Evolutionary conservation across 805 yeast genomes (phyloP).

Genomic region (Torulaspora quercuum): DNA sequence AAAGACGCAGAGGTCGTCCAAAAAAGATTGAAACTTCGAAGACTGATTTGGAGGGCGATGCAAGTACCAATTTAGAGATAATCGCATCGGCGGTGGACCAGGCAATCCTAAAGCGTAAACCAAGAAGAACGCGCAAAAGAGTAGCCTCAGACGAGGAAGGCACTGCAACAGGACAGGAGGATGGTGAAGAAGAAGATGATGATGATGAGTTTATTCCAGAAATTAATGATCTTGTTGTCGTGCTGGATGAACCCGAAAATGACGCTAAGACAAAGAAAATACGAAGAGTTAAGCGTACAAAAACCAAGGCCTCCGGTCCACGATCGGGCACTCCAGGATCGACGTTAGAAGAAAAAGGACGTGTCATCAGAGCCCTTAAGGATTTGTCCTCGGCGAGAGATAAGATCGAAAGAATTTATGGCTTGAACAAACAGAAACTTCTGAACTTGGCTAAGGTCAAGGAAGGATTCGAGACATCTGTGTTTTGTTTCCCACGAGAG

Average conservation of each 20-base stretch:
- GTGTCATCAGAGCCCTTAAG: constrained; percentile 30
- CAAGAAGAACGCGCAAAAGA: constrained; percentile 16
- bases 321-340: constrained; percentile 15
- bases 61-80: constrained; percentile 7
- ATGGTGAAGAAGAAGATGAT: constrained; percentile 9
- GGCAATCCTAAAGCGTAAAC: constrained; percentile 12
- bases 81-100: constrained; percentile 15
- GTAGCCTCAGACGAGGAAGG: neutral
- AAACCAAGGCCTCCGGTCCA: constrained; percentile 5
- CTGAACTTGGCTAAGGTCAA: constrained; percentile 44
- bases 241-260: constrained; percentile 8
- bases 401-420: constrained; percentile 46
- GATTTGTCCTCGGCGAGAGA: constrained; percentile 42
- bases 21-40: constrained; percentile 12
- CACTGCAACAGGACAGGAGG: neutral
- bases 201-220: constrained; percentile 22
- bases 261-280: constrained; percentile 13
- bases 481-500: constrained; percentile 43
- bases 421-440: constrained; percentile 45
- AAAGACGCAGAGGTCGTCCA: constrained; percentile 24
- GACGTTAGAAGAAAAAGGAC: constrained; percentile 22
- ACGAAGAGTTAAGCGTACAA: constrained; percentile 5
- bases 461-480: constrained; percentile 46
- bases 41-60: constrained; percentile 1
- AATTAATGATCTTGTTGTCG: constrained; percentile 9